These are phyloP conservation scores for Dentipellis sp. DNA, from an alignment of 768 basidiomycete genomes.

Conservation along the genomic window DNA sequence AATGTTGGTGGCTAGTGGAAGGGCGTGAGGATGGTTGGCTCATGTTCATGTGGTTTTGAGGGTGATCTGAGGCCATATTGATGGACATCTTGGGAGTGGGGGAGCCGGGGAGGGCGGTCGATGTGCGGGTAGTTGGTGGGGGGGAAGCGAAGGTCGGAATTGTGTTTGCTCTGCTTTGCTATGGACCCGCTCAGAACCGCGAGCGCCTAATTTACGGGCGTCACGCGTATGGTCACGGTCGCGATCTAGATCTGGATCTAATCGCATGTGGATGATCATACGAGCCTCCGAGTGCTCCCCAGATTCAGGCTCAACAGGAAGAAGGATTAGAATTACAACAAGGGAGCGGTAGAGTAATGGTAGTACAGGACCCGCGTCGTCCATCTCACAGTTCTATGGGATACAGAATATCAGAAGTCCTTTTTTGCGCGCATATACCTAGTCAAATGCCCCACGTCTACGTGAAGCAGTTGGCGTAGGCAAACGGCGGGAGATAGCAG, in stretches of 20 bases:
- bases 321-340: too few species aligned
- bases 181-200: too few species aligned
- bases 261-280: too few species aligned
- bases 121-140: background rate
- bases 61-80: constrained; percentile 15
- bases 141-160: too few species aligned
- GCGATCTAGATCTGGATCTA: too few species aligned
- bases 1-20: constrained; percentile 10
- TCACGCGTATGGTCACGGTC: too few species aligned
- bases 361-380: too few species aligned
- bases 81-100: constrained; percentile 6
- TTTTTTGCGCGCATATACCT: background rate
- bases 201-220: too few species aligned
- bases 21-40: constrained; percentile 15
- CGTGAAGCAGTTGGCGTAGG: constrained; percentile 10
- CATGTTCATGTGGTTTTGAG: constrained; percentile 8
- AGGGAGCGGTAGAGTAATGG: too few species aligned
- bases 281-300: too few species aligned
- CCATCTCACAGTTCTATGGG: background rate
- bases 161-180: too few species aligned
- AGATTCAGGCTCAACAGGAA: too few species aligned
- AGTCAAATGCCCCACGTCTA: background rate
- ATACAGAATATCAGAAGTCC: background rate
- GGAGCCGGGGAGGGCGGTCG: background rate
- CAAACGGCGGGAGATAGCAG: constrained; percentile 11